These are phyloP conservation scores for Rhytidhysteron rufulum DNA, from an alignment of 2,329 filamentous ascomycete species.

Conservation along the genomic window DNA sequence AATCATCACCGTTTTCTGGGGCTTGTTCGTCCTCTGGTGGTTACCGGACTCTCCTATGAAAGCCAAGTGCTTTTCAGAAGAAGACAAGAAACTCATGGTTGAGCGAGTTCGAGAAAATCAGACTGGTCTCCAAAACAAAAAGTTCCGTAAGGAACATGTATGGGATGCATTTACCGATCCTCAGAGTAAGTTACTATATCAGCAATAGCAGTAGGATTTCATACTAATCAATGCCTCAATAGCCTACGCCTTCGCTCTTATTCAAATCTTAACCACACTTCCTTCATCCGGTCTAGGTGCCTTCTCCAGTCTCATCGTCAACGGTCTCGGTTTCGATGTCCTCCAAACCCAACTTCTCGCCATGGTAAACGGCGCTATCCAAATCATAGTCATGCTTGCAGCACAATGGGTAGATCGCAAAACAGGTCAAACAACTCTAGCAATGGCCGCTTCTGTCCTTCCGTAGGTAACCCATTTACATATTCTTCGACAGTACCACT, in stretches of 20 bases:
- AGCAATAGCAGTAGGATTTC: conserved; percentile 37
- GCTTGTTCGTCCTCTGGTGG: conserved; percentile 60
- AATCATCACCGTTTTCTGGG: conserved; percentile 60
- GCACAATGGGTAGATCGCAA: conserved; percentile 67
- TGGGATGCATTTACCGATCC: conserved; percentile 60
- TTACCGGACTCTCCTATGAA: conserved; percentile 61
- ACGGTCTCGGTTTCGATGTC: conserved; percentile 59
- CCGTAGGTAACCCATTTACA: conserved; percentile 47
- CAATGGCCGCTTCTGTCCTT: conserved; percentile 63
- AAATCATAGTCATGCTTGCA: conserved; percentile 64
- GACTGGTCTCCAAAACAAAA: conserved; percentile 45
- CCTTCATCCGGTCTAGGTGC: conserved; percentile 70
- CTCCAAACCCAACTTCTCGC: conserved; percentile 69
- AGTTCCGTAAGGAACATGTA: conserved; percentile 52
- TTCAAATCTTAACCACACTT: conserved; percentile 68
- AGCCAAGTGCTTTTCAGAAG: conserved; percentile 64
- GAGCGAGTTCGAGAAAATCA: conserved; percentile 45
- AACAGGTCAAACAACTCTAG: conserved; percentile 63
- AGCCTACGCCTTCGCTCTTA: conserved; percentile 50
- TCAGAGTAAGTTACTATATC: conserved; percentile 45
- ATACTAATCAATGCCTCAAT: conserved; percentile 55
- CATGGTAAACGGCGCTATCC: conserved; percentile 72
- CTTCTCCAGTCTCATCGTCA: conserved; percentile 73
- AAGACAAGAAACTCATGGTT: conserved; percentile 58
- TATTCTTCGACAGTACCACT: neutral